phyloP scores from a whole-genome alignment of 345 rosid genomes.

The Eucalyptus coolabah region DNA sequence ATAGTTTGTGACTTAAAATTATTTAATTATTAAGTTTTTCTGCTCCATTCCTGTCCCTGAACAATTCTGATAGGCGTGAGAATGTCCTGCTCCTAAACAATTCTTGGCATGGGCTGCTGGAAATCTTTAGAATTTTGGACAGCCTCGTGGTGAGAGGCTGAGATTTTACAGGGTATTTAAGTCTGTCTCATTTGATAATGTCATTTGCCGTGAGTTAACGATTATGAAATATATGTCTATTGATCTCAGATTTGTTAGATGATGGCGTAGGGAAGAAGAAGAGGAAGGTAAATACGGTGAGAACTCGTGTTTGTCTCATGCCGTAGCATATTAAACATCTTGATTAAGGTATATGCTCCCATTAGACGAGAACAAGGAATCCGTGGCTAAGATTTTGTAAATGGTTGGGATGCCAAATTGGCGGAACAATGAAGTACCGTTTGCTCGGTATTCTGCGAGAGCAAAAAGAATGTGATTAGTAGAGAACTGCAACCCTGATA shows the following conservation, averaged over 20 bases:
- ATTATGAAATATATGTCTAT: not conserved
- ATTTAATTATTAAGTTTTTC: not conserved
- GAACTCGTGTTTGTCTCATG: not conserved
- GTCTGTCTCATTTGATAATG: not conserved
- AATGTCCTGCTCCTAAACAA: not conserved
- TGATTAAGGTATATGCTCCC: not conserved
- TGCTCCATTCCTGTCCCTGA: not conserved
- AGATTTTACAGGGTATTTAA: not conserved
- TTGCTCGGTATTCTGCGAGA: not conserved
- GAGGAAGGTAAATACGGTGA: not conserved
- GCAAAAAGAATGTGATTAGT: not conserved
- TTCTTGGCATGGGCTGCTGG: not conserved
- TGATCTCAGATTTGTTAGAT: not conserved
- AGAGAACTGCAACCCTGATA: not conserved
- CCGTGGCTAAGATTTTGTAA: not conserved
- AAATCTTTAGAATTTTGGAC: not conserved
- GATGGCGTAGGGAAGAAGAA: not conserved
- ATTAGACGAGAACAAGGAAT: not conserved
- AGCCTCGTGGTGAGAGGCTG: not conserved
- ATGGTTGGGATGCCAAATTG: not conserved
- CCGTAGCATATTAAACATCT: not conserved
- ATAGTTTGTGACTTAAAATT: not conserved
- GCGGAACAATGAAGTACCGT: not conserved
- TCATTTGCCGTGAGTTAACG: not conserved
- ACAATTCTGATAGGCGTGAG: not conserved